Conservation (phyloP, 2,329 filamentous ascomycete genomes). For the Ceratocystiopsis brevicomis region DNA sequence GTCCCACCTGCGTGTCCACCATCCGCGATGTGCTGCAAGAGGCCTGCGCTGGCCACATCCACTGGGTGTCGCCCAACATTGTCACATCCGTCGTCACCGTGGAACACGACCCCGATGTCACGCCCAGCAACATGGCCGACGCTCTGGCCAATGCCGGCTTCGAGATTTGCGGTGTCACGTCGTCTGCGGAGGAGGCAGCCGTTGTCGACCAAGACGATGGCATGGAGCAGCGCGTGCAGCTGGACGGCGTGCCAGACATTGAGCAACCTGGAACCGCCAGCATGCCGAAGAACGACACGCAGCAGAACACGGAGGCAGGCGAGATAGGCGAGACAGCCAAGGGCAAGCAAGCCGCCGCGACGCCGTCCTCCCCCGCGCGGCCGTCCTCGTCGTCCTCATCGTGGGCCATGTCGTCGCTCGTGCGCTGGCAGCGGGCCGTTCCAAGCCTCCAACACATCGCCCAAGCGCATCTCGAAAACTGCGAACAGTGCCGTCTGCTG, state of each 20-base stretch:
- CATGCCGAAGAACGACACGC: too few relatives aligned
- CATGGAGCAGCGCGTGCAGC: too few relatives aligned
- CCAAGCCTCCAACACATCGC: constrained; percentile 1
- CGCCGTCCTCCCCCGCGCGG: too few relatives aligned
- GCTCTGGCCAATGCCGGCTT: constrained; percentile 39
- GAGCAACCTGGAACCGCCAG: too few relatives aligned
- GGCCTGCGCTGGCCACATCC: constrained; percentile 24
- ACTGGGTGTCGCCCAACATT: constrained; percentile 48
- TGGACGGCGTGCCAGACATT: too few relatives aligned
- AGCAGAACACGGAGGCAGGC: not conserved
- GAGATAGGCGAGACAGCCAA: not conserved
- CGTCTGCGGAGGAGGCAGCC: constrained; percentile 10
- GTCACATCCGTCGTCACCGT: constrained; percentile 51
- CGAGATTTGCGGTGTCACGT: constrained; percentile 31
- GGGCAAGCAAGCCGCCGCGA: too few relatives aligned
- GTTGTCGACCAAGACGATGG: too few relatives aligned
- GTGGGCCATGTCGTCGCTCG: constrained; percentile 7
- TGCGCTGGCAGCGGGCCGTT: not conserved
- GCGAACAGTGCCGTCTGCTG: constrained; percentile 22
- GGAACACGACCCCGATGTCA: constrained; percentile 30
- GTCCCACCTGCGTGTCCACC: constrained; percentile 10
- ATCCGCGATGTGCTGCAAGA: constrained; percentile 17
- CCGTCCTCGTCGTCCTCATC: not conserved
- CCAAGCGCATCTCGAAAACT: constrained; percentile 23
- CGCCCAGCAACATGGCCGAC: constrained; percentile 22